A percentile compares a stretch with the other conserved stretches of the same genome.
Evolutionary conservation across 148 eudicot species (phyloP).

Genomic region (Amaranthus hypochondriacus): DNA sequence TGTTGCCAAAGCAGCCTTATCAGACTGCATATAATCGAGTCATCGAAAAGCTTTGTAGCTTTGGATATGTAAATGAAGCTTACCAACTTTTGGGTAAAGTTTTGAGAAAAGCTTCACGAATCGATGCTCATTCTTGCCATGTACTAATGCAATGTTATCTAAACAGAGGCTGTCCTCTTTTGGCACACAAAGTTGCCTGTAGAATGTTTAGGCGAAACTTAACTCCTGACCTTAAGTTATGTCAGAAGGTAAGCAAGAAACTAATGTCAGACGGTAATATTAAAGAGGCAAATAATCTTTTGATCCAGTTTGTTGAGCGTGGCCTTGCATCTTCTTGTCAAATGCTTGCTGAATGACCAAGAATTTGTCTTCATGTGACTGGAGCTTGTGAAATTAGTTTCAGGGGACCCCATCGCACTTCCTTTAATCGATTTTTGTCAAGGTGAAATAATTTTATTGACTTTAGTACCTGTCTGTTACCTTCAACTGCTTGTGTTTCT

Average conservation of each 20-base stretch:
- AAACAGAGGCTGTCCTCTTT: constrained; percentile 21
- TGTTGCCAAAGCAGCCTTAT: constrained; percentile 30
- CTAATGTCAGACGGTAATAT: constrained; percentile 18
- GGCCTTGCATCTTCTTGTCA: constrained; percentile 22
- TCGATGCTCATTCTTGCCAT: constrained; percentile 26
- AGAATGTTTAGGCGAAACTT: constrained; percentile 32
- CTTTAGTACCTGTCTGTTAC: background rate
- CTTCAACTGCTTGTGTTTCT: background rate
- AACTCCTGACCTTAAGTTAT: constrained; percentile 23
- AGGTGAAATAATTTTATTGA: background rate
- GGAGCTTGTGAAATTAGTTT: background rate
- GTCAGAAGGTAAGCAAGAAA: constrained; percentile 23
- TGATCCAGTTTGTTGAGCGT: constrained; percentile 27
- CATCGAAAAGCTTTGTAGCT: constrained; percentile 29
- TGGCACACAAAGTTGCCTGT: constrained; percentile 28
- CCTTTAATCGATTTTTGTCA: background rate
- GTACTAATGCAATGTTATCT: constrained; percentile 24
- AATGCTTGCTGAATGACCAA: constrained; percentile 5
- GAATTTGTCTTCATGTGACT: background rate
- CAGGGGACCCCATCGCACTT: background rate
- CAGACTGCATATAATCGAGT: constrained; percentile 30
- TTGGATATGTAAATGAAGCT: constrained; percentile 23
- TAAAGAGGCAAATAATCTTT: constrained; percentile 27
- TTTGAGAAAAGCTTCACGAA: constrained; percentile 22
- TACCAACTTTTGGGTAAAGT: constrained; percentile 23